Conservation (phyloP, 495 filamentous ascomycete genomes). For the Cercophora scortea region DNA sequence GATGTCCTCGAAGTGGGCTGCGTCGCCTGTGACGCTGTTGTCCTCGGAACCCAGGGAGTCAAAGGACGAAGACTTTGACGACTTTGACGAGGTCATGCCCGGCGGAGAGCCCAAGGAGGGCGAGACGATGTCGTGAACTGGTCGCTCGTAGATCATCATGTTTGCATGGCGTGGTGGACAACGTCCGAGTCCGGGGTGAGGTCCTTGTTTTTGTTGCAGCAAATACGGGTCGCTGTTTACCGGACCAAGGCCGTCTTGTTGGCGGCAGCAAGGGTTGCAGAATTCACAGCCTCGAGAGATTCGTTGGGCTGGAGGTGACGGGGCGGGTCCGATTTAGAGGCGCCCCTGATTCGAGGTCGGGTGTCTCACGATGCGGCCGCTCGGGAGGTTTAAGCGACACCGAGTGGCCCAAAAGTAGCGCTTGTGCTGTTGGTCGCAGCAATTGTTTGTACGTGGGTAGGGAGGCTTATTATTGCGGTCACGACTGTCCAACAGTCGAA, state of each 20-base stretch:
- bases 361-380: conserved; percentile 18
- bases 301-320: conserved; percentile 10
- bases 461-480: no score
- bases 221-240: no score
- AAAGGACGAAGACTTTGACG: conserved; percentile 85
- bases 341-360: conserved; percentile 15
- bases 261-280: conserved; percentile 17
- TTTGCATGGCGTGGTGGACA: conserved; percentile 14
- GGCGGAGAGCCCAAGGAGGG: conserved; percentile 71
- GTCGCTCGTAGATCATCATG: conserved; percentile 51
- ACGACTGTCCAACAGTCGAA: no score
- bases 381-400: no score
- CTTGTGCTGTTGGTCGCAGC: no score
- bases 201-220: no score
- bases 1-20: conserved; percentile 88
- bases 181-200: no score
- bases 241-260: no score
- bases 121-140: conserved; percentile 34
- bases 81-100: conserved; percentile 76
- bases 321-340: conserved; percentile 11
- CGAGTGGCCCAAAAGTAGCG: no score
- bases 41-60: conserved; percentile 66
- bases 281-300: conserved; percentile 1
- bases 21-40: conserved; percentile 57
- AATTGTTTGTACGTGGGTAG: no score